Evolutionary conservation across 1,284 basidiomycete species (phyloP), one percentile per base, ranked within the genome.

Genomic region (Abortiporus biennis): DNA sequence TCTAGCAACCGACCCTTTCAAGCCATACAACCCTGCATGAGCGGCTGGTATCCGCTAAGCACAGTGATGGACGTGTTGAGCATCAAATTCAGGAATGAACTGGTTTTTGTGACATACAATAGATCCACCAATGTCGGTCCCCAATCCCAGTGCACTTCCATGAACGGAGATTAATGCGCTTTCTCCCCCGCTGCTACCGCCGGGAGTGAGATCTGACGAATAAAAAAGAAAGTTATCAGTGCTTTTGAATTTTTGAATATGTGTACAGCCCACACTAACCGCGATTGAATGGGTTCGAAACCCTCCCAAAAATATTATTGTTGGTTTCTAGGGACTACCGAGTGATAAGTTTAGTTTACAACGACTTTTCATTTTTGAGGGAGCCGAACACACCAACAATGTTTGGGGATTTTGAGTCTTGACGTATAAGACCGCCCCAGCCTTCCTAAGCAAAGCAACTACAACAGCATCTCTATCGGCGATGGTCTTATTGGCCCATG

Each of bases 181-280:
- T 59, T 86, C 83, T 25, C 79, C 79, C 36, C 79, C 79, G 36
- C 70, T 74, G 45, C 72, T 76, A 13, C 79, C 79, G n/a, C 80
- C 79, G 2, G 70, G 56, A n/a, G 72, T 70, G 19, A 77, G 60
- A 36, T 61, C 47, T 47, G 34, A 23, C 17, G 27, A 29, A 42
- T 45, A 46, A 45, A 41, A 44, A 41, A 38, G n/a, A 20, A 35
- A 34, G 27, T 29, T 23, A 41, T 21, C 19, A 43, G 17, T 16
- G 15, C 23, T 17, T 35, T 19, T 33, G 29, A 19, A 29, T 6
- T 13, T 35, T n/a, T n/a, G n/a, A n/a, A n/a, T n/a, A n/a, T n/a
- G n/a, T n/a, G n/a, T n/a, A n/a, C n/a, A n/a, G n/a, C n/a, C n/a
- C 25, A 35, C 16, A 53, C 57, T 48, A 39, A 45, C 61, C 59